Evolutionary conservation across 2,329 filamentous ascomycete genomes (phyloP).

Genomic region (Didymosphaeria variabile): DNA sequence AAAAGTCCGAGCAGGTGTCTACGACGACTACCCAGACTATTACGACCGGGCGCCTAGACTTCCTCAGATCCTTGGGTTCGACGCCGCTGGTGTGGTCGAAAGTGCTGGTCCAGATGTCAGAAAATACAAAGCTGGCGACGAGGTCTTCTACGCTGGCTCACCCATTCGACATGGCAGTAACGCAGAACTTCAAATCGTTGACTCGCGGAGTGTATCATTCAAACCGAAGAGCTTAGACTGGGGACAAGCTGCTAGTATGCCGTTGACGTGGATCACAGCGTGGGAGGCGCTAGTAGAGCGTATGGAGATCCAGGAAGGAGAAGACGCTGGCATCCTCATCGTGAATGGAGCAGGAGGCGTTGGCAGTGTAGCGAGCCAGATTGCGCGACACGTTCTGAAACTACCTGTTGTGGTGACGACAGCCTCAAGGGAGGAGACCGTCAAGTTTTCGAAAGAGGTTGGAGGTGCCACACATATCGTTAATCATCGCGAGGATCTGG

Average conservation of each 20-base stretch:
- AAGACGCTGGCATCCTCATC: conserved; percentile 50
- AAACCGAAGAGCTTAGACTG: conserved; percentile 50
- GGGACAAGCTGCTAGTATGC: conserved; percentile 20
- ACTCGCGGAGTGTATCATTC: conserved; percentile 50
- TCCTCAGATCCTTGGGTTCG: conserved; percentile 19
- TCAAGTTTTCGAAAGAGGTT: conserved; percentile 50
- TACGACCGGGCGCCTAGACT: conserved; percentile 21
- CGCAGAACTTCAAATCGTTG: conserved; percentile 55
- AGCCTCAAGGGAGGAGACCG: conserved; percentile 53
- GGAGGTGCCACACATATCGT: conserved; percentile 56
- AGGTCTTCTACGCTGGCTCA: conserved; percentile 54
- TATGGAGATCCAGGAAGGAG: conserved; percentile 50
- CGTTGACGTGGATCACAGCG: conserved; percentile 21
- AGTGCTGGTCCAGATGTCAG: conserved; percentile 13
- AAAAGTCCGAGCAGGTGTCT: conserved; percentile 31
- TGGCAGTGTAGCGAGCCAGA: conserved; percentile 56
- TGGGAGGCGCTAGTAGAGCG: conserved; percentile 52
- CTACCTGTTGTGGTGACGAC: conserved; percentile 57
- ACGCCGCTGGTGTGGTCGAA: conserved; percentile 20
- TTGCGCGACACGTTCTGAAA: conserved; percentile 52
- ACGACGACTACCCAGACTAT: conserved; percentile 43
- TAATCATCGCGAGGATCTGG: conserved; percentile 54
- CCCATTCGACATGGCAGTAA: conserved; percentile 54
- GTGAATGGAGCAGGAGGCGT: conserved; percentile 59
- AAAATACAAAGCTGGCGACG: conserved; percentile 50